These are phyloP conservation scores for Didymella glomerata DNA, from an alignment of 2,329 filamentous ascomycete genomes.

Conservation along the genomic window DNA sequence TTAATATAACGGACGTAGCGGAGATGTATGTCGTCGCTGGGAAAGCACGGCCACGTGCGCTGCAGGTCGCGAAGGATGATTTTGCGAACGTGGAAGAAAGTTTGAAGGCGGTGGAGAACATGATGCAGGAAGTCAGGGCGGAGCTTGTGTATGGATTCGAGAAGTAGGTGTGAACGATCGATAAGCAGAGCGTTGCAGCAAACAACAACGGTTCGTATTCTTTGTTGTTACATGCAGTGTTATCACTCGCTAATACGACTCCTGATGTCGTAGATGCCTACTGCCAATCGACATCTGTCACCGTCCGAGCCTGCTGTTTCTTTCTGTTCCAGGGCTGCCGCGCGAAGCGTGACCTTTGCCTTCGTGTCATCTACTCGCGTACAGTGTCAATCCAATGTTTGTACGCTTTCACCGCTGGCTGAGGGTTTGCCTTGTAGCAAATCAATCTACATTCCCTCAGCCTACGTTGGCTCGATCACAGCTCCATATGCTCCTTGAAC, in stretches of 20 bases:
- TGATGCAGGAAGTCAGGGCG: slow-evolving; percentile 15
- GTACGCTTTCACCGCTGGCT: not conserved
- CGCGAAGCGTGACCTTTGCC: not conserved
- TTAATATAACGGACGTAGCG: slow-evolving; percentile 24
- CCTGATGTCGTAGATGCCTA: too few relatives aligned
- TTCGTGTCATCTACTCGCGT: too few relatives aligned
- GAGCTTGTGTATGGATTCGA: slow-evolving; percentile 13
- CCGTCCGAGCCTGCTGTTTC: not conserved
- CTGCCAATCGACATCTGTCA: not conserved
- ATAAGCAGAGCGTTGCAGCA: not conserved
- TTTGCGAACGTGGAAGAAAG: slow-evolving; percentile 24
- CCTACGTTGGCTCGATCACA: not conserved
- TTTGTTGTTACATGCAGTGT: not conserved
- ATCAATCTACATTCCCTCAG: not conserved
- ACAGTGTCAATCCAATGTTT: not conserved
- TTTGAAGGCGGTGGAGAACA: slow-evolving; percentile 17
- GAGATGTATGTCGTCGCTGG: slow-evolving; percentile 28
- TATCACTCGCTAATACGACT: not conserved
- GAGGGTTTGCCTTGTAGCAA: not conserved
- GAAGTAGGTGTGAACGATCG: not conserved
- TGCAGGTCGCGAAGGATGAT: slow-evolving; percentile 26
- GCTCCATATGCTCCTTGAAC: slow-evolving; percentile 20
- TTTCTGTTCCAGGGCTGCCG: too few relatives aligned
- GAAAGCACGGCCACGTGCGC: slow-evolving; percentile 14
- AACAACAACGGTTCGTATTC: not conserved